Evolutionary conservation across 768 basidiomycete species (phyloP).

Genomic region (Lactifluus hygrophoroides): DNA sequence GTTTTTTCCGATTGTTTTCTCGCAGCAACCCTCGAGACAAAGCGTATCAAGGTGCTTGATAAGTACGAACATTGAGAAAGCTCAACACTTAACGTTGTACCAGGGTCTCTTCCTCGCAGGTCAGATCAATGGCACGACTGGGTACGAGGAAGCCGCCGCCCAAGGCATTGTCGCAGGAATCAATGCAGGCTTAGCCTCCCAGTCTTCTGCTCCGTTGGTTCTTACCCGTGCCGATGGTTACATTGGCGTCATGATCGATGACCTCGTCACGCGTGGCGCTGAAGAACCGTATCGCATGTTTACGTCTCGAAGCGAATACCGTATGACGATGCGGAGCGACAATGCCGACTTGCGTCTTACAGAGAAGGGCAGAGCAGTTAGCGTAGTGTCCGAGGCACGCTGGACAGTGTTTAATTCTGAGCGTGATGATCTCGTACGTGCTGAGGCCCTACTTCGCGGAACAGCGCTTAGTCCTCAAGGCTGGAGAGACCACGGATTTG

Average conservation of each 20-base stretch:
- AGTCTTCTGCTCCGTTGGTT: constrained; percentile 44
- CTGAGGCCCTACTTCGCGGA: constrained; percentile 30
- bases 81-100: not conserved
- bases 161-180: constrained; percentile 85
- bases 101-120: constrained; percentile 35
- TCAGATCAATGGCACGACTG: constrained; percentile 61
- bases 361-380: constrained; percentile 48
- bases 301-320: constrained; percentile 83
- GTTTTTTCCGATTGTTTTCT: not conserved
- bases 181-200: constrained; percentile 72
- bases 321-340: constrained; percentile 80
- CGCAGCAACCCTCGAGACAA: constrained; percentile 72
- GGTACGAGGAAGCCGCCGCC: constrained; percentile 91
- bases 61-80: not conserved
- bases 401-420: constrained; percentile 34
- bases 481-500: constrained; percentile 38
- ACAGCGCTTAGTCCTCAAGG: constrained; percentile 37
- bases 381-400: constrained; percentile 36
- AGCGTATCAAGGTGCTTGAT: constrained; percentile 55
- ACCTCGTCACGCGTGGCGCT: constrained; percentile 78
- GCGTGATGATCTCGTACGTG: constrained; percentile 29
- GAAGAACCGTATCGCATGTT: constrained; percentile 96
- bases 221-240: constrained; percentile 82
- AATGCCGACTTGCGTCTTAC: constrained; percentile 84
- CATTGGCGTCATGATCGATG: constrained; percentile 88